Percentiles rank a stretch among this genome's conserved stretches.
Conservation (phyloP, 139 green algal species). For the Micractinium sp. region DNA sequence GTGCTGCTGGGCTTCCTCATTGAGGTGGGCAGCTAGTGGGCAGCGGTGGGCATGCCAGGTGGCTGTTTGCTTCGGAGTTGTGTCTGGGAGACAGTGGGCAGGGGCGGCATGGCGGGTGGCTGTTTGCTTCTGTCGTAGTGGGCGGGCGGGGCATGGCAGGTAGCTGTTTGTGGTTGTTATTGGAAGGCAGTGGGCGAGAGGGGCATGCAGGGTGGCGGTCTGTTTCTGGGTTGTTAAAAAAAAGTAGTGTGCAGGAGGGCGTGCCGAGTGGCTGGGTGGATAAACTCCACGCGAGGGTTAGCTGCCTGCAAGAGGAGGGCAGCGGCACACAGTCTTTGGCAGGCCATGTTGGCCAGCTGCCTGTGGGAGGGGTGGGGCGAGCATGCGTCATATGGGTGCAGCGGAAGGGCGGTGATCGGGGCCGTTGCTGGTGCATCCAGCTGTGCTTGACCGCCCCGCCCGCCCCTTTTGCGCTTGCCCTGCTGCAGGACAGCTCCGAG, state of each 20-base stretch:
- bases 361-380: not conserved
- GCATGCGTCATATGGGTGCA: not conserved
- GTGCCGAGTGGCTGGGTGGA: no score
- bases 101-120: no score
- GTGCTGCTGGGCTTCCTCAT: conserved; percentile 81
- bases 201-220: not conserved
- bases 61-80: not conserved
- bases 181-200: no score
- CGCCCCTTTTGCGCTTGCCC: not conserved
- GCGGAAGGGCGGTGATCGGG: not conserved
- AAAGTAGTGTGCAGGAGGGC: no score
- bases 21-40: not conserved
- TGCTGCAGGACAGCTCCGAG: conserved; percentile 40
- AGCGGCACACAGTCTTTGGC: no score
- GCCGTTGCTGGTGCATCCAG: not conserved
- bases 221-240: not conserved
- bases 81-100: no score
- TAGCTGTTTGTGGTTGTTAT: no score
- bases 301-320: no score
- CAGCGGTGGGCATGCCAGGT: not conserved
- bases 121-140: no score
- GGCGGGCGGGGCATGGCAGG: no score
- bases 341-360: no score
- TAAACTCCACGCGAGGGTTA: not conserved
- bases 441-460: not conserved